Conservation (phyloP, 106 monocot species). For the Platanthera zijinensis region DNA sequence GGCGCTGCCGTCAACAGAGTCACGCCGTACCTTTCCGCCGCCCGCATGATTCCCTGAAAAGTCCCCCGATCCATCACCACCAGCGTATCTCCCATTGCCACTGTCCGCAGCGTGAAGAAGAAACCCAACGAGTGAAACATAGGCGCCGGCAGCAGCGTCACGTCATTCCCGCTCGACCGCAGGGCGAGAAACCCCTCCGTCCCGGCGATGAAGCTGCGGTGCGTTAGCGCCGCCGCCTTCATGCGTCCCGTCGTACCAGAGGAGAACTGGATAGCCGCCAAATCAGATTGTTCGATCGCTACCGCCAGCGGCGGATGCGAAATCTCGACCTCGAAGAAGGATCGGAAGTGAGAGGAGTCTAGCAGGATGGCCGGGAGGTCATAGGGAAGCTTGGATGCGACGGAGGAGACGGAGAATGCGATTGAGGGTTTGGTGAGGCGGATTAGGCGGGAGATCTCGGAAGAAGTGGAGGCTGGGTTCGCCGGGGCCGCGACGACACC, state of each 20-base stretch:
- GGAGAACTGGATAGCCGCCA: slow-evolving; percentile 61
- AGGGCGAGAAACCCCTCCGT: slow-evolving; percentile 14
- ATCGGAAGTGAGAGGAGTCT: slow-evolving; percentile 39
- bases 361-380: slow-evolving; percentile 23
- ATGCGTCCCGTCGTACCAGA: slow-evolving; percentile 68
- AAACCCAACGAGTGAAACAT: slow-evolving; percentile 75
- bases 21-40: slow-evolving; percentile 36
- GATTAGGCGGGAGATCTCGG: slow-evolving; percentile 45
- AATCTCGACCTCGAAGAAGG: slow-evolving; percentile 4
- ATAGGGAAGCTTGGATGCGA: slow-evolving; percentile 30
- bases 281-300: slow-evolving; percentile 36
- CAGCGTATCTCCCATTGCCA: slow-evolving; percentile 36
- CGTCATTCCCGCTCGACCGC: background rate
- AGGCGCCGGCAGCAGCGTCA: slow-evolving; percentile 41
- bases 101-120: slow-evolving; percentile 17
- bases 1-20: slow-evolving; percentile 48
- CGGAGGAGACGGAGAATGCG: slow-evolving; percentile 33
- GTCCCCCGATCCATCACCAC: slow-evolving; percentile 33
- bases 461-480: slow-evolving; percentile 45
- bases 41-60: slow-evolving; percentile 17
- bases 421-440: slow-evolving; percentile 30
- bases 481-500: slow-evolving; percentile 49
- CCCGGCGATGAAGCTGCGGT: slow-evolving; percentile 63
- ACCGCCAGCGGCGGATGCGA: background rate
- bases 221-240: slow-evolving; percentile 57